Percentiles rank a stretch among this genome's conserved stretches.
Evolutionary conservation across 306 rosid species (phyloP).

Genomic region (Inga laurina): DNA sequence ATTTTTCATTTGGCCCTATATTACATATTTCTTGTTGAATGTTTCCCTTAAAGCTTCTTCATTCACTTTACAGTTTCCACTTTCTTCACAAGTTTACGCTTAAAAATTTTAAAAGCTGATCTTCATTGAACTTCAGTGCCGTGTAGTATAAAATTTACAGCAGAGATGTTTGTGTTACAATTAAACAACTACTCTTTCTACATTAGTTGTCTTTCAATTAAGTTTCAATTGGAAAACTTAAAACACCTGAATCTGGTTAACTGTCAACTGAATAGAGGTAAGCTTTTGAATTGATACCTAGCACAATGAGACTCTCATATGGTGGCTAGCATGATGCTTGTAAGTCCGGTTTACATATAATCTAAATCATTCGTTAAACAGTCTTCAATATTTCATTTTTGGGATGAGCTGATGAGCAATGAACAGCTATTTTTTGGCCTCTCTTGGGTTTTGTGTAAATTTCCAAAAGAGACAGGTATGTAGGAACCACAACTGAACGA

Average conservation of each 20-base stretch:
- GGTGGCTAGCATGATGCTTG: neutral
- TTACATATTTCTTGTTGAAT: constrained; percentile 7
- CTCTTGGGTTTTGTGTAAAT: constrained; percentile 86
- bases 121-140: constrained; percentile 10
- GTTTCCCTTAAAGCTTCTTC: constrained; percentile 20
- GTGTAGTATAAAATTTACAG: constrained; percentile 19
- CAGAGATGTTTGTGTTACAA: neutral
- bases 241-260: neutral
- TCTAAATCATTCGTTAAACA: neutral
- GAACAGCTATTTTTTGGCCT: constrained; percentile 88
- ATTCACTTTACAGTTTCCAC: constrained; percentile 15
- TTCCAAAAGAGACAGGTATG: constrained; percentile 95
- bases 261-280: neutral
- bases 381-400: constrained; percentile 39
- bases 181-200: neutral
- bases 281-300: neutral
- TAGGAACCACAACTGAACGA: constrained; percentile 26
- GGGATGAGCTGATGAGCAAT: constrained; percentile 95
- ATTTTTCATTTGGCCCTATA: constrained; percentile 4
- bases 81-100: constrained; percentile 5
- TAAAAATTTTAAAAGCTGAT: constrained; percentile 15
- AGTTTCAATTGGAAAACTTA: neutral
- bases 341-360: neutral
- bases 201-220: neutral
- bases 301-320: neutral